These are phyloP conservation scores for Tagetes erecta DNA, from an alignment of 129 eudicot species.

Conservation along the genomic window DNA sequence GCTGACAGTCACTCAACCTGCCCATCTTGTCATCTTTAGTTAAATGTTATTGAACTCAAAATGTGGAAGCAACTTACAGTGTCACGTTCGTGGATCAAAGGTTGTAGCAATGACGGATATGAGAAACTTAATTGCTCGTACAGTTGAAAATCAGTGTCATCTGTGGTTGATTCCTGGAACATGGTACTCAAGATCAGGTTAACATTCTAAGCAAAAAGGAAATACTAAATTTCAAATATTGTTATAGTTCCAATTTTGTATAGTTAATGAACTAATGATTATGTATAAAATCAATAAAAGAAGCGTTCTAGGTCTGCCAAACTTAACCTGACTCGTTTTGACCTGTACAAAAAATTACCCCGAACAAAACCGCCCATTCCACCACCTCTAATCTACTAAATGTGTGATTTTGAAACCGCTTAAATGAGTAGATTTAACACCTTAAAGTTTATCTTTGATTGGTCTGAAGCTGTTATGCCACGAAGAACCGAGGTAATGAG, in stretches of 20 bases:
- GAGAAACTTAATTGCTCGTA: slow-evolving; percentile 82
- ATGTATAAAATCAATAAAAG: background rate
- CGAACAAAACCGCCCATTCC: background rate
- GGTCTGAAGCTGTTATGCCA: slow-evolving; percentile 63
- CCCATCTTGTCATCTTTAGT: background rate
- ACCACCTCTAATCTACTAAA: background rate
- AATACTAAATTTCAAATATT: background rate
- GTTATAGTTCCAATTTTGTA: background rate
- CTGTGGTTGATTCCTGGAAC: slow-evolving; percentile 55
- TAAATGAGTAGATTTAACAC: slow-evolving; percentile 28
- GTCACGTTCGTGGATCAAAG: slow-evolving; percentile 89
- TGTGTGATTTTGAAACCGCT: slow-evolving; percentile 10
- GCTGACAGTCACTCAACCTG: background rate
- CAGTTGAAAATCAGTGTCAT: slow-evolving; percentile 62
- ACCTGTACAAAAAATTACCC: background rate
- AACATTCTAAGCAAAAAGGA: background rate
- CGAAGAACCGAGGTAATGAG: slow-evolving; percentile 55
- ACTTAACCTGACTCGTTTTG: background rate
- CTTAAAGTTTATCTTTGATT: slow-evolving; percentile 53
- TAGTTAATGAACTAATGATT: background rate
- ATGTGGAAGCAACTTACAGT: slow-evolving; percentile 54
- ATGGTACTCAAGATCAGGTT: slow-evolving; percentile 13
- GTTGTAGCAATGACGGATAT: slow-evolving; percentile 82
- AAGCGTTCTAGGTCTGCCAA: background rate
- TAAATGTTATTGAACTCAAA: background rate